Evolutionary conservation across 2,329 filamentous ascomycete genomes (phyloP), one percentile per base, ranked within the genome.

Genomic region (Hirsutella thompsonii): DNA sequence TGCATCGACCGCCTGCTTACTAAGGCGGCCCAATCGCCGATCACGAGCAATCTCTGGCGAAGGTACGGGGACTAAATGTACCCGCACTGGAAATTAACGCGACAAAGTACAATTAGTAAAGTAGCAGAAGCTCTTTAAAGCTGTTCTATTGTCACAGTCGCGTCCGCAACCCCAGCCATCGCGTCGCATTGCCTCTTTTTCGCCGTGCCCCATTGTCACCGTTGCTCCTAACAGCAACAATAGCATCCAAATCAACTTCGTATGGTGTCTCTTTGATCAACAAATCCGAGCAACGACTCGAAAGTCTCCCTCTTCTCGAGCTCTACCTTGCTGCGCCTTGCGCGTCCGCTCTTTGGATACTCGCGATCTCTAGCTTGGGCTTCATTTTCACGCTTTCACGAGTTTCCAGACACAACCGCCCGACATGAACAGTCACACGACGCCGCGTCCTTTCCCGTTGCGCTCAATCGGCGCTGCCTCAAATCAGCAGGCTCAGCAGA

Each of bases 351-450:
- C 23, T 10, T 36, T 40, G 26, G 18, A 18, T 33, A 32, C 14
- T 2, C 14, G 19, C 23, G 20, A 9, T 33, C 32, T 33, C 5
- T 5, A 13, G 5, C 8, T 33, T n/a, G 32, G 18, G 32, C 32
- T 33, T 33, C 11, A 18, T 29, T 41, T 18, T 19, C 34, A 14
- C 14, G 8, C 32, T n/a, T 2, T 33, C 8, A 8, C 32, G 32
- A 14, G 18, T 8, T 8, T 18, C 32, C 14, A 33, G 18, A 16
- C 32, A 13, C 8, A 14, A 3, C n/a, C 28, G 14, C 8, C 8
- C 42, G 34, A 34, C 23, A 63, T 64, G 60, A 63, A 63, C 45
- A 45, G 58, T 21, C 61, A 64, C 48, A 42, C 55, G 43, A 64
- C 61, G 36, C 59, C 61, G 43, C 57, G 61, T 28, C 52, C 55